Base-by-base conservation (phyloP, 2,329 filamentous ascomycete genomes). In the Talaromyces sp. region DNA sequence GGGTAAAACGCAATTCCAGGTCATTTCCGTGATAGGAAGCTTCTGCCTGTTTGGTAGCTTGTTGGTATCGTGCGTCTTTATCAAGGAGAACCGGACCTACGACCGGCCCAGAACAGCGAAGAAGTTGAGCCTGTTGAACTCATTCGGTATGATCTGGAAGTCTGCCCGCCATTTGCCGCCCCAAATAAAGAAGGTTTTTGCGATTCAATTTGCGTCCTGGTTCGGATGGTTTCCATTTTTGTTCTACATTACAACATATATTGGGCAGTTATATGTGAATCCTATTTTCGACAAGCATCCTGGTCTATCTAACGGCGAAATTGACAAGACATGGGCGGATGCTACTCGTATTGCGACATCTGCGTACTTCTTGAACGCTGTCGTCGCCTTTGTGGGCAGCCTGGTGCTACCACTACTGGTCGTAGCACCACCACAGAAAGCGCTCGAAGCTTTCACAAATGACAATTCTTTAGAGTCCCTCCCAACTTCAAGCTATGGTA, bases 141-240 rank as follows among this genome's bases (percentile, higher is more conserved):
- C 33, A 37, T 22, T 56, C 52, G n/a, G 52, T 22, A 56, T 56
- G 52, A 56, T 56, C n/a, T 56, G 52, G 52, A 39, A 24, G 33
- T 56, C 52, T 56, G 3, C 91, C 91, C 11, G 76, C n/a, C 7
- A 39, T 24, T 90, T 97, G 68, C 87, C 85, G 70, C 88, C 89
- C 0, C 92, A 96, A 77, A 92, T 95, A 69, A 85, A 85, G 68
- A 89, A 87, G 68, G 92, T 97, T 39, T 97, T 93, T 73, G 81
- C 88, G 68, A 89, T 93, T 0, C 91, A 95, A 74, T 87, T 94
- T 70, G 93, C 89, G 66, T 91, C 92, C 3, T 97, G 93, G 93
- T 89, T 97, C 63, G 93, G 92, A 62, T 97, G 94, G 87, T 97
- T 97, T 73, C 93, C 93, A 1, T 93, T 97, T 76, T 84, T 97